Conservation (phyloP, 1,139 yeast genomes). For the Tardiomyces digboiensis region DNA sequence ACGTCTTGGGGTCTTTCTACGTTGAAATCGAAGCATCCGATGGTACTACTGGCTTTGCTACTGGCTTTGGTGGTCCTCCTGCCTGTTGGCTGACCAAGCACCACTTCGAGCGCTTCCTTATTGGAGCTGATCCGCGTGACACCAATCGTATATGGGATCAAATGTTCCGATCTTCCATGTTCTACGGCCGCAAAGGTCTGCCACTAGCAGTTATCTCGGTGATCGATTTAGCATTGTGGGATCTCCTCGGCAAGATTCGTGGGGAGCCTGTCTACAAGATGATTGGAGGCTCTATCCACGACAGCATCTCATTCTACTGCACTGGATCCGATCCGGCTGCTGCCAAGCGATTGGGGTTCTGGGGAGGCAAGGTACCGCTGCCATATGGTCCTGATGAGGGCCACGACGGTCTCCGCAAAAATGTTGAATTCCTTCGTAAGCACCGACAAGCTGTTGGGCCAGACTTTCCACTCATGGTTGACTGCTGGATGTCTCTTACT, state of each 20-base stretch:
- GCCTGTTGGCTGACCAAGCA: conserved; percentile 40
- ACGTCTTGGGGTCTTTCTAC: conserved; percentile 41
- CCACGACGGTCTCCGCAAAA: conserved; percentile 34
- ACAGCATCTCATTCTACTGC: conserved; percentile 37
- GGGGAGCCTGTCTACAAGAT: conserved; percentile 40
- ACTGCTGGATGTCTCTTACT: conserved; percentile 41
- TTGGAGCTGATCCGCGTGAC: conserved; percentile 39
- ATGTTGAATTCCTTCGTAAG: conserved; percentile 34
- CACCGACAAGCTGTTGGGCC: conserved; percentile 39
- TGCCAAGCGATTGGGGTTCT: conserved; percentile 38
- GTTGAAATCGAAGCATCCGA: conserved; percentile 39
- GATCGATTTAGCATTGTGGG: conserved; percentile 41
- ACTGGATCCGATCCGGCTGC: conserved; percentile 39
- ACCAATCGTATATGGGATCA: conserved; percentile 38
- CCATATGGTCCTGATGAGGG: conserved; percentile 45
- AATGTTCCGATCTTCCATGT: conserved; percentile 40
- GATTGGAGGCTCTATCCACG: conserved; percentile 41
- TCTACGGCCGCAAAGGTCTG: conserved; percentile 40
- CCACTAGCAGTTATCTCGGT: conserved; percentile 39
- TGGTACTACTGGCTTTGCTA: conserved; percentile 40
- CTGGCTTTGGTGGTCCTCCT: conserved; percentile 45
- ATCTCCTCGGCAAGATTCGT: conserved; percentile 38
- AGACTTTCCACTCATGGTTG: conserved; percentile 42
- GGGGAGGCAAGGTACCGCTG: conserved; percentile 43
- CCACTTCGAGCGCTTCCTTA: conserved; percentile 36